Evolutionary conservation across 2,329 filamentous ascomycete species (phyloP).

Genomic region (Niveomyces coronatus): DNA sequence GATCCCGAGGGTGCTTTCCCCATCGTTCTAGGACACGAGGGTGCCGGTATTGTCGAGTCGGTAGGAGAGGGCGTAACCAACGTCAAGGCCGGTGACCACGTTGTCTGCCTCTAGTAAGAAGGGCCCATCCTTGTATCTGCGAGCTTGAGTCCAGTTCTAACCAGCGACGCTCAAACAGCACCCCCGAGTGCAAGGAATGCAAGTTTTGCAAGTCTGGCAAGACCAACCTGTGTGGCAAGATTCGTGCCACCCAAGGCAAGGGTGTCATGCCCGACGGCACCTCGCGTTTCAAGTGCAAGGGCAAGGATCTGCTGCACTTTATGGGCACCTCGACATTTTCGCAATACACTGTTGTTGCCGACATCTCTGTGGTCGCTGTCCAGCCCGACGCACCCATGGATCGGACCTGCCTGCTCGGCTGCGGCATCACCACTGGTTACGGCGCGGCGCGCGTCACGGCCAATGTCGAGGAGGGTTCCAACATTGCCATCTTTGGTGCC

Average conservation of each 20-base stretch:
- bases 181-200: conserved; percentile 93
- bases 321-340: conserved; percentile 99
- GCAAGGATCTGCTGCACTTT: conserved; percentile 92
- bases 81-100: conserved; percentile 88
- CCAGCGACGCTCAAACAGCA: conserved; percentile 44
- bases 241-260: conserved; percentile 89
- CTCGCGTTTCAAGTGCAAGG: conserved; percentile 86
- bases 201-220: conserved; percentile 99
- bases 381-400: conserved; percentile 89
- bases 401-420: conserved; percentile 89
- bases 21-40: conserved; percentile 81
- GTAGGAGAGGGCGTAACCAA: conserved; percentile 90
- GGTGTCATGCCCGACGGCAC: conserved; percentile 98
- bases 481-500: conserved; percentile 85
- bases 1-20: conserved; percentile 94
- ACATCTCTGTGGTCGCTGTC: conserved; percentile 95
- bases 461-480: conserved; percentile 80
- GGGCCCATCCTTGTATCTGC: conserved; percentile 13
- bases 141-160: neutral
- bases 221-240: conserved; percentile 98
- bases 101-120: conserved; percentile 73
- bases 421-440: conserved; percentile 97
- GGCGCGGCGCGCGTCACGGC: conserved; percentile 91
- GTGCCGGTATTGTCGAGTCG: conserved; percentile 85
- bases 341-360: conserved; percentile 96